phyloP scores from a whole-genome alignment of 192 early-diverging fungal species.

The Entomortierella parvispora region DNA sequence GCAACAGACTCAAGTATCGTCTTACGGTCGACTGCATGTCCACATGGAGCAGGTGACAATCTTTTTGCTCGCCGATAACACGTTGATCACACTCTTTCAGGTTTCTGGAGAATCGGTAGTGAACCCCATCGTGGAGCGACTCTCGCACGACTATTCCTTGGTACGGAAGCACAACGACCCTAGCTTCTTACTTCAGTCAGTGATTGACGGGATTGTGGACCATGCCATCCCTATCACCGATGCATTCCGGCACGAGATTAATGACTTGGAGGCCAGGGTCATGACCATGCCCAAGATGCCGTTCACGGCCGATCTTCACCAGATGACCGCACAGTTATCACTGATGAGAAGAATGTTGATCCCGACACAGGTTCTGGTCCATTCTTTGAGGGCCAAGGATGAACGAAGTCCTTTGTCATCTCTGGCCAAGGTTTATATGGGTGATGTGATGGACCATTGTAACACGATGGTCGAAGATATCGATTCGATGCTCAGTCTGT shows the following conservation, averaged over 20 bases:
- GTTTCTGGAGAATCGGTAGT: slow-evolving; percentile 31
- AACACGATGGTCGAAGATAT: slow-evolving; percentile 54
- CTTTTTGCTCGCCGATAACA: slow-evolving; percentile 23
- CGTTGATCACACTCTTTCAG: slow-evolving; percentile 45
- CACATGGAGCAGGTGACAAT: slow-evolving; percentile 32
- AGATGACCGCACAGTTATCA: slow-evolving; percentile 51
- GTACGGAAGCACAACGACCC: slow-evolving; percentile 22
- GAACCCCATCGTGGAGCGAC: slow-evolving; percentile 30
- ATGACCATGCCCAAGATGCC: slow-evolving; percentile 28
- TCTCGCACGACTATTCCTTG: slow-evolving; percentile 29
- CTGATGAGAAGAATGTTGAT: slow-evolving; percentile 45
- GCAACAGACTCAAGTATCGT: not conserved
- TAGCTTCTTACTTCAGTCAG: slow-evolving; percentile 32
- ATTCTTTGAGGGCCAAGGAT: slow-evolving; percentile 24
- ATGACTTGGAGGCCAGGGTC: slow-evolving; percentile 29
- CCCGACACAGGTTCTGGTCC: slow-evolving; percentile 51
- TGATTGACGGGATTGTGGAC: slow-evolving; percentile 53
- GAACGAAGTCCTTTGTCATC: slow-evolving; percentile 23
- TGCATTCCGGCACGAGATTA: slow-evolving; percentile 42
- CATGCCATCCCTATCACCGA: slow-evolving; percentile 43
- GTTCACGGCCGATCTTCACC: slow-evolving; percentile 47
- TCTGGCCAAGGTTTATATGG: slow-evolving; percentile 43
- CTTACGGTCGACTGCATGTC: slow-evolving; percentile 11
- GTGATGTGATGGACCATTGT: slow-evolving; percentile 55
- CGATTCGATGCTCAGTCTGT: slow-evolving; percentile 35